A percentile compares a stretch with the other conserved stretches of the same genome.
Conservation (phyloP, 805 yeast species). For the Candida tibetensis region DNA sequence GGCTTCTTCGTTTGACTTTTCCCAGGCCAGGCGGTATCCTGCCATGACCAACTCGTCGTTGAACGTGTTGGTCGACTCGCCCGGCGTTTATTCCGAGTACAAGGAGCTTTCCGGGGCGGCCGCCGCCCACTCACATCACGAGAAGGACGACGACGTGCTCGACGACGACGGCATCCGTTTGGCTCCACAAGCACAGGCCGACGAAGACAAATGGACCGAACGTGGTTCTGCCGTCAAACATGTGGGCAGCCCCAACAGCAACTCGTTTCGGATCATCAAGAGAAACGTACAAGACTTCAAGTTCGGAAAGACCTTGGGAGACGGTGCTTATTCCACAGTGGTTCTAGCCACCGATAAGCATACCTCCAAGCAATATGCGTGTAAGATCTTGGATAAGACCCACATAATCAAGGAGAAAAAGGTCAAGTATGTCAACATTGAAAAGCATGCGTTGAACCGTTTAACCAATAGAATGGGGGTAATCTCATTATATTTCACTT, state of each 20-base stretch:
- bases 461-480: conserved; percentile 61
- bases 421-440: conserved; percentile 81
- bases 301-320: conserved; percentile 42
- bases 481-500: conserved; percentile 69
- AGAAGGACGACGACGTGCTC: conserved; percentile 11
- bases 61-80: conserved; percentile 29
- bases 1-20: conserved; percentile 31
- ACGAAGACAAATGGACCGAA: conserved; percentile 29
- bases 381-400: conserved; percentile 70
- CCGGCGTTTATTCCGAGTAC: conserved; percentile 3
- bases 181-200: conserved; percentile 9
- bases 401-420: conserved; percentile 80
- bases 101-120: conserved; percentile 1
- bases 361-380: conserved; percentile 63
- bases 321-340: conserved; percentile 46
- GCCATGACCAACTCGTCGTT: conserved; percentile 35
- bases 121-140: conserved; percentile 3
- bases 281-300: conserved; percentile 41
- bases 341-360: conserved; percentile 48
- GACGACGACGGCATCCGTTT: conserved; percentile 2
- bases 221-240: conserved; percentile 34
- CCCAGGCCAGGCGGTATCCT: conserved; percentile 12
- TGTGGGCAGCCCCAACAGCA: conserved; percentile 12
- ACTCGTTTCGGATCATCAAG: conserved; percentile 24
- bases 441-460: conserved; percentile 73